Percentiles rank a stretch among this genome's conserved stretches.
These are phyloP conservation scores for Miscanthus lutarioriparius DNA, from an alignment of 176 grass and related monocot genomes.

Conservation along the genomic window DNA sequence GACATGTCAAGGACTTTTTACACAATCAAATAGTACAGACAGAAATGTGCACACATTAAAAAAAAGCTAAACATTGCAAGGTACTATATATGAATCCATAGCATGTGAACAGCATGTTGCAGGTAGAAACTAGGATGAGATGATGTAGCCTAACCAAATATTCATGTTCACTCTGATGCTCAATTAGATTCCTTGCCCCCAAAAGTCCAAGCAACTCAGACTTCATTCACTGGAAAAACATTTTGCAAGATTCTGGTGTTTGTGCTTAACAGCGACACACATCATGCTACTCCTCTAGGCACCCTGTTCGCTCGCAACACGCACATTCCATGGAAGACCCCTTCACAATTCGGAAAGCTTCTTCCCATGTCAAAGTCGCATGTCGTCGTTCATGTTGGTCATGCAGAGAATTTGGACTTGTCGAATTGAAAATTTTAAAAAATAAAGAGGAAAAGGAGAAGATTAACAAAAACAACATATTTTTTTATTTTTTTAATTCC, in stretches of 20 bases:
- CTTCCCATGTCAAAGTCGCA: not conserved
- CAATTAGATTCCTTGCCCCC: conserved; percentile 62
- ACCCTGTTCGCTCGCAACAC: conserved; percentile 1
- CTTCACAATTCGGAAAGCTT: not conserved
- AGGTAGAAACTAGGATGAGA: not conserved
- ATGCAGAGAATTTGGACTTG: not conserved
- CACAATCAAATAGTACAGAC: not conserved
- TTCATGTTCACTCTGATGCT: conserved; percentile 25
- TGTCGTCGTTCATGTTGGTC: not conserved
- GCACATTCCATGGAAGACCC: conserved; percentile 20
- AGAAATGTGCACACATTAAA: not conserved
- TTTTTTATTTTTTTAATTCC: not conserved
- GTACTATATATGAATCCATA: not conserved
- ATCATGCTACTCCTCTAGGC: conserved; percentile 30
- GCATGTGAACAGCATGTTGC: not conserved
- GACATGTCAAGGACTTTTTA: not conserved
- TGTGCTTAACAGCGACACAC: conserved; percentile 32
- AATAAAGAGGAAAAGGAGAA: not conserved
- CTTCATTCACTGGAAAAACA: conserved; percentile 38
- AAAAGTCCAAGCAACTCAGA: conserved; percentile 51
- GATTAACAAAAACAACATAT: not conserved
- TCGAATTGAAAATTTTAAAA: not conserved
- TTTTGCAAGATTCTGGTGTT: conserved; percentile 41
- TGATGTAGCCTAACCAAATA: conserved; percentile 38
- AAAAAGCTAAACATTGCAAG: not conserved